Percentiles rank a stretch among this genome's conserved stretches.
Conservation (phyloP, 139 green algal species). For the Chlorella sp. region DNA sequence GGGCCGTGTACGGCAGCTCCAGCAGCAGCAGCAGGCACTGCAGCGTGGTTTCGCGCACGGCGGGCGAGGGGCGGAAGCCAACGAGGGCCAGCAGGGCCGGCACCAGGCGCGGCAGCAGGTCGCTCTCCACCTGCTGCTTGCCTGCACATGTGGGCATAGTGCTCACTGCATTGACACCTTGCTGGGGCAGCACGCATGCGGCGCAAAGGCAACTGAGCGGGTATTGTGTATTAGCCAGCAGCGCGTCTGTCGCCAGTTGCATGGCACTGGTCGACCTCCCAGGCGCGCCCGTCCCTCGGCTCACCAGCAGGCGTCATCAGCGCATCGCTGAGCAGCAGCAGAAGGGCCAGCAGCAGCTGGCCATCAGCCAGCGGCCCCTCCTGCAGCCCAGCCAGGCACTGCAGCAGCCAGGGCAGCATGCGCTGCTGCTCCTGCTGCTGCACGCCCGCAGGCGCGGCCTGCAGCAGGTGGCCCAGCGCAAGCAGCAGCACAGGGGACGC, state of each 20-base stretch:
- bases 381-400: conserved; percentile 33
- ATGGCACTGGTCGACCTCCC: too few relatives aligned
- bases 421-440: conserved; percentile 13
- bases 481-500: conserved; percentile 4
- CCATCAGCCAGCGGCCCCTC: not conserved
- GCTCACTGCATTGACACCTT: too few relatives aligned
- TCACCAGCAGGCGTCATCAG: conserved; percentile 15
- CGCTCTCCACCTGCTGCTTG: not conserved
- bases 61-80: not conserved
- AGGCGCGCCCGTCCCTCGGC: not conserved
- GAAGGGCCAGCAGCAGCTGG: conserved; percentile 31
- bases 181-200: too few relatives aligned
- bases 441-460: conserved; percentile 14
- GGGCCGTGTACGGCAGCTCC: conserved; percentile 31
- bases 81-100: conserved; percentile 12
- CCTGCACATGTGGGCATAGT: too few relatives aligned
- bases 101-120: conserved; percentile 24
- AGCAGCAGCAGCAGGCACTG: conserved; percentile 37
- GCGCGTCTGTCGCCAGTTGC: too few relatives aligned
- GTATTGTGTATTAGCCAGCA: too few relatives aligned
- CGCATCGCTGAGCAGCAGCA: conserved; percentile 18
- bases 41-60: conserved; percentile 23
- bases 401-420: conserved; percentile 38
- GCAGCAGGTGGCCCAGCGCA: conserved; percentile 27
- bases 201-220: too few relatives aligned